Conservation (phyloP, 2,329 filamentous ascomycete species). For the Podosphaera fusca region DNA sequence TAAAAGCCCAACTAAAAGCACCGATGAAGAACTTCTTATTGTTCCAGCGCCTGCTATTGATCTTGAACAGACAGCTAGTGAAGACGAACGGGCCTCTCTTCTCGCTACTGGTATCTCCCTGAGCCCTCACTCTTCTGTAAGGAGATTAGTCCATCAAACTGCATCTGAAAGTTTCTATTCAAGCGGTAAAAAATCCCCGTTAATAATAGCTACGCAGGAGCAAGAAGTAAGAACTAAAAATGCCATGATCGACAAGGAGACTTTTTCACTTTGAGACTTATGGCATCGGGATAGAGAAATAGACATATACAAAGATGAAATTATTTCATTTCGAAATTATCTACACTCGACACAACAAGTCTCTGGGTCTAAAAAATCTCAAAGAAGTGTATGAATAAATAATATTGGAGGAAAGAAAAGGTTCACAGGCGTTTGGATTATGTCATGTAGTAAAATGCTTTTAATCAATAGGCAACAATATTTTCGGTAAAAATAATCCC, state of each 20-base stretch:
- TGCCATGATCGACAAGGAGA: constrained; percentile 15
- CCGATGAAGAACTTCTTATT: constrained; percentile 33
- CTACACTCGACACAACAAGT: no score
- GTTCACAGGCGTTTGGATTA: no score
- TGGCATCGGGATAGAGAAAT: no score
- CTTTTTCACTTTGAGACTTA: background rate
- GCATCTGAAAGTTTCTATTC: constrained; percentile 15
- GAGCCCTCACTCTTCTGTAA: constrained; percentile 11
- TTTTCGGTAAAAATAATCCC: no score
- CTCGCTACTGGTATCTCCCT: constrained; percentile 1
- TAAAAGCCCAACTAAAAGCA: constrained; percentile 17
- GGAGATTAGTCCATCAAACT: constrained; percentile 8
- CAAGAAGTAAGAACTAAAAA: constrained; percentile 16
- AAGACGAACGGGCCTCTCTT: background rate
- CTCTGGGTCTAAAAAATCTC: no score
- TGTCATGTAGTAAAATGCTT: no score
- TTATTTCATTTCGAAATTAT: no score
- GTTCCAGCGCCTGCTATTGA: constrained; percentile 25
- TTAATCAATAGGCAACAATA: no score
- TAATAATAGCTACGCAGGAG: constrained; percentile 16
- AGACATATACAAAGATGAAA: no score
- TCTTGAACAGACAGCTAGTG: constrained; percentile 4
- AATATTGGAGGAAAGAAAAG: no score
- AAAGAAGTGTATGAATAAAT: no score
- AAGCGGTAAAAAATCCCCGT: constrained; percentile 9